Percentiles rank a stretch among this genome's conserved stretches.
phyloP scores from a whole-genome alignment of 176 grass and related monocot species.

The Areca catechu region DNA sequence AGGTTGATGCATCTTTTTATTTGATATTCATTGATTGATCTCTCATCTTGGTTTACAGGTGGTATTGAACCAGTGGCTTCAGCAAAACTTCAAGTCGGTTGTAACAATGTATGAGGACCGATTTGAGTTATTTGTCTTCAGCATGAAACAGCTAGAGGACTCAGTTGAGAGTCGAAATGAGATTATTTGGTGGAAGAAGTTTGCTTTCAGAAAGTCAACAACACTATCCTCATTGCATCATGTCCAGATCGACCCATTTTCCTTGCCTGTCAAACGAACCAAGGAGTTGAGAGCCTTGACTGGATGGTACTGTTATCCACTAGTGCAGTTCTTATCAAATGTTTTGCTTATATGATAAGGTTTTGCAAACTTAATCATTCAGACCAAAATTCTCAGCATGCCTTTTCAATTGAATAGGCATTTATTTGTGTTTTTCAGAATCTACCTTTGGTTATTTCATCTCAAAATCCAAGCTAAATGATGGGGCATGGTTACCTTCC shows the following conservation, averaged over 20 bases:
- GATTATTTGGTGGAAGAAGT: conserved; percentile 46
- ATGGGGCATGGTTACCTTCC: no score
- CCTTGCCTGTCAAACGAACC: conserved; percentile 69
- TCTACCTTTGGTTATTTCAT: no score
- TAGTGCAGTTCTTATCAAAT: neutral
- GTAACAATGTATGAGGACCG: conserved; percentile 85
- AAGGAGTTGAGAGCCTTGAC: conserved; percentile 77
- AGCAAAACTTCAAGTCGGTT: conserved; percentile 77
- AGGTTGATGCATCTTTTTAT: neutral
- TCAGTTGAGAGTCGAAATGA: conserved; percentile 20
- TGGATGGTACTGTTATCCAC: conserved; percentile 49
- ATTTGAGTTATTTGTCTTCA: conserved; percentile 65
- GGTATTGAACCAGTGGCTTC: conserved; percentile 74
- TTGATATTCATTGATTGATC: conserved; percentile 16
- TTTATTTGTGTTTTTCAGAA: no score
- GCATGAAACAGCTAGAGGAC: conserved; percentile 38
- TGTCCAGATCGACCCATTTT: conserved; percentile 66
- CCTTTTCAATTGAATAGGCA: no score
- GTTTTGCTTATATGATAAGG: no score
- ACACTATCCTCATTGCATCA: conserved; percentile 24
- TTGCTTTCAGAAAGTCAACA: conserved; percentile 39
- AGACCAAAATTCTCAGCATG: no score
- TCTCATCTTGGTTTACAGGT: conserved; percentile 44
- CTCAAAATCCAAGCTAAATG: no score
- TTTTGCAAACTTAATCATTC: no score